Evolutionary conservation across 208 protist genomes (phyloP).

Genomic region (Trypanosoma scelopori): DNA sequence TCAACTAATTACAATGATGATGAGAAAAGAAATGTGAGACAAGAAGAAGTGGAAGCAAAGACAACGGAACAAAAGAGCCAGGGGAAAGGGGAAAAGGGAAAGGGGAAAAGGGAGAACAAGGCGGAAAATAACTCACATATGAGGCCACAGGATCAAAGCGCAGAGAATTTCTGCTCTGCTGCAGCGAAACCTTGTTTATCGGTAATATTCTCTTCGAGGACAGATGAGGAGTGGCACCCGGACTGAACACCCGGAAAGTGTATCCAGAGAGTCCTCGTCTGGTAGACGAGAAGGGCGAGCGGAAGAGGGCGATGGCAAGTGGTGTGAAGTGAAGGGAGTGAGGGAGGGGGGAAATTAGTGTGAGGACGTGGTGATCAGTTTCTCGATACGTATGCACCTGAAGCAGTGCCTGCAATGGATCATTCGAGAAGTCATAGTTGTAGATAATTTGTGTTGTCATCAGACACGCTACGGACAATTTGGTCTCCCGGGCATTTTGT

Average conservation of each 20-base stretch:
- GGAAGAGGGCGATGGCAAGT: not conserved
- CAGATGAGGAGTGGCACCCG: constrained; percentile 39
- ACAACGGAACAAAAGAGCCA: no score
- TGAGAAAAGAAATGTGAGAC: not conserved
- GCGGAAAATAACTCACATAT: no score
- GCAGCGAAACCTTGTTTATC: not conserved
- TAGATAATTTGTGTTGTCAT: no score
- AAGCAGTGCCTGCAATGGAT: constrained; percentile 3
- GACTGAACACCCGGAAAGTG: constrained; percentile 26
- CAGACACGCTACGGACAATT: no score
- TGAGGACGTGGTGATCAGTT: constrained; percentile 3
- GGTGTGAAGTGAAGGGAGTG: not conserved
- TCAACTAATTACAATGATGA: not conserved
- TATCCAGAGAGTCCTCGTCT: constrained; percentile 52
- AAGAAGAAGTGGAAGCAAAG: constrained; percentile 1
- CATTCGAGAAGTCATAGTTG: no score
- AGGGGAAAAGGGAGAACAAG: no score
- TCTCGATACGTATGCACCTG: constrained; percentile 26
- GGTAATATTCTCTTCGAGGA: constrained; percentile 33
- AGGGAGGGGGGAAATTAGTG: not conserved
- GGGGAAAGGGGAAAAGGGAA: no score
- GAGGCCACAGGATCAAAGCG: no score
- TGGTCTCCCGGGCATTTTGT: no score
- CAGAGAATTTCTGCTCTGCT: no score
- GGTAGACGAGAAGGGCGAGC: not conserved